These are phyloP conservation scores for Fusarium tuaranense DNA, from an alignment of 2,329 filamentous ascomycete genomes.

Conservation along the genomic window DNA sequence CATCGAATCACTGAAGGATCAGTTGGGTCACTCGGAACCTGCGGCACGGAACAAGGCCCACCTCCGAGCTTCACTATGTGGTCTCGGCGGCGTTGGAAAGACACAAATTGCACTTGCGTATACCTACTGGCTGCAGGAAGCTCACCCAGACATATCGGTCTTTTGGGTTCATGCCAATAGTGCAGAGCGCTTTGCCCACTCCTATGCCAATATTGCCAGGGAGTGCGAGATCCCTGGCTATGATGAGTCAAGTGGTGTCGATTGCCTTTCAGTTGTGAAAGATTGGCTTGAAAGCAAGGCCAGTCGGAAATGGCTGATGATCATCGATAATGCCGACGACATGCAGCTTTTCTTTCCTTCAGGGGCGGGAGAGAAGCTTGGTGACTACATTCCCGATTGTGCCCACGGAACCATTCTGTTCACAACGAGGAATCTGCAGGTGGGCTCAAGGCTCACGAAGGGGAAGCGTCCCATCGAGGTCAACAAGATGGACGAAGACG, in stretches of 20 bases:
- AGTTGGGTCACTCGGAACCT: not conserved
- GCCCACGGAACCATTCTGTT: slow-evolving; percentile 46
- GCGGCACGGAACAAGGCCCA: not conserved
- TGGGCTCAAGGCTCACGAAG: slow-evolving; percentile 38
- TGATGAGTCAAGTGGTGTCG: slow-evolving; percentile 30
- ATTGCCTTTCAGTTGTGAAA: slow-evolving; percentile 43
- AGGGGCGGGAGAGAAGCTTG: rapidly evolving
- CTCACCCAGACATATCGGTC: slow-evolving; percentile 31
- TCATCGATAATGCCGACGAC: slow-evolving; percentile 40
- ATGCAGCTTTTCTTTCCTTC: slow-evolving; percentile 23
- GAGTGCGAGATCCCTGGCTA: slow-evolving; percentile 41
- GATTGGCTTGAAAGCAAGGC: slow-evolving; percentile 44
- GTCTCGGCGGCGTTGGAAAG: slow-evolving; percentile 36
- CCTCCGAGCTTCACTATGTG: slow-evolving; percentile 8
- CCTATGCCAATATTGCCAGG: slow-evolving; percentile 48
- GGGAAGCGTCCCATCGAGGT: slow-evolving; percentile 43
- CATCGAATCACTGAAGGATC: slow-evolving; percentile 6
- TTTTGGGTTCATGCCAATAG: slow-evolving; percentile 52
- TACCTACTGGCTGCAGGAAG: slow-evolving; percentile 19
- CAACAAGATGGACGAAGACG: slow-evolving; percentile 41
- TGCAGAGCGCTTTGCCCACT: slow-evolving; percentile 46
- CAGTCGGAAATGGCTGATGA: slow-evolving; percentile 25
- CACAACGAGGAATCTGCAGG: slow-evolving; percentile 51
- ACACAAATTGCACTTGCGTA: slow-evolving; percentile 34
- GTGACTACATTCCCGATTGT: slow-evolving; percentile 44